phyloP scores from a whole-genome alignment of 495 filamentous ascomycete genomes.

The Aspergillus sclerotioniger region DNA sequence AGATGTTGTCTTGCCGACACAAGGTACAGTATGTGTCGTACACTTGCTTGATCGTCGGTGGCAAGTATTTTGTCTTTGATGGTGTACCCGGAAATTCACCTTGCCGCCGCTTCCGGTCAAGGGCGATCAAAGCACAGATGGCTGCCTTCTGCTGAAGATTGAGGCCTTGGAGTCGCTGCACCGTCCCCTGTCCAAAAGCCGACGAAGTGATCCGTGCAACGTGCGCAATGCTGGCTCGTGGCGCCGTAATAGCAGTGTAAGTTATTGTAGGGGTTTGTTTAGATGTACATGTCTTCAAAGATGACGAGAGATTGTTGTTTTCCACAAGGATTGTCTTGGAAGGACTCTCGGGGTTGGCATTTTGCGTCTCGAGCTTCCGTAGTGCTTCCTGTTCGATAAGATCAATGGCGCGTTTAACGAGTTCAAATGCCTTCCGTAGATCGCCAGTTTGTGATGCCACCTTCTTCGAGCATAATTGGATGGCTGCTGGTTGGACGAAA shows the following conservation, averaged over 20 bases:
- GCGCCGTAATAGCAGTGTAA: constrained; percentile 71
- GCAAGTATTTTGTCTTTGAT: constrained; percentile 52
- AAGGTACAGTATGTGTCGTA: constrained; percentile 75
- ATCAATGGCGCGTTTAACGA: constrained; percentile 86
- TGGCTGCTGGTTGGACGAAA: constrained; percentile 89
- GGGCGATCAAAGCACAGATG: constrained; percentile 78
- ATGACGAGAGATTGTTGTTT: constrained; percentile 68
- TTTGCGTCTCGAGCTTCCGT: constrained; percentile 41
- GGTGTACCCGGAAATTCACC: constrained; percentile 49
- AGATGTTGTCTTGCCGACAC: constrained; percentile 77
- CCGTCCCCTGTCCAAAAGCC: constrained; percentile 80
- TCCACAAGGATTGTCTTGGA: constrained; percentile 61
- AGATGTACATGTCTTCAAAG: constrained; percentile 41
- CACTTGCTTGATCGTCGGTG: constrained; percentile 73
- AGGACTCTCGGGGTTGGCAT: constrained; percentile 37
- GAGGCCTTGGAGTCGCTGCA: constrained; percentile 76
- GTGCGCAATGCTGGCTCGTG: constrained; percentile 84
- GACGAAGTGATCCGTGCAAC: constrained; percentile 84
- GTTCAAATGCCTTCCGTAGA: constrained; percentile 91
- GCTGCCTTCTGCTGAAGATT: constrained; percentile 97
- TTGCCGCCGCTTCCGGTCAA: constrained; percentile 60
- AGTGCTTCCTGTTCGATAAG: constrained; percentile 79
- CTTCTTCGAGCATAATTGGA: constrained; percentile 90
- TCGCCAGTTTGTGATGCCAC: constrained; percentile 92
- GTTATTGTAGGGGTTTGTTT: constrained; percentile 46